Evolutionary conservation across 2,329 filamentous ascomycete species (phyloP), one percentile per base, ranked within the genome.

Genomic region (Parafenestella ontariensis): DNA sequence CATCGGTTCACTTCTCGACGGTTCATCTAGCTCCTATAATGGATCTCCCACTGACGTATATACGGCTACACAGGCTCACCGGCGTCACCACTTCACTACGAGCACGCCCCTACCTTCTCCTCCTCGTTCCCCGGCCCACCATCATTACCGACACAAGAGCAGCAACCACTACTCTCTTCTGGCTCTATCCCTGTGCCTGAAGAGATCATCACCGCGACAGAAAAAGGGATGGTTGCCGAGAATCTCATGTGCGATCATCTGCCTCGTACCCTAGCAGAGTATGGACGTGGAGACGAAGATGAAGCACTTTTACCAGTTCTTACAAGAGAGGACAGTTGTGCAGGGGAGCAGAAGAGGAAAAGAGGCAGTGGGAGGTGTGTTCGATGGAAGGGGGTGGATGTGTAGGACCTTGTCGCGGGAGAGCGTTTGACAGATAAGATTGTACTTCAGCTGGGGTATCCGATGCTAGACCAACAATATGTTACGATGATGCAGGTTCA

Each of bases 181-280:
- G n/a, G n/a, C n/a, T n/a, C n/a, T n/a, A n/a, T n/a, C n/a, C n/a
- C n/a, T n/a, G 31, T 55, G 17, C 49, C 62, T 5, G 49, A 57
- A 11, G 45, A 55, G 6, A 66, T 68, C 28, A 59, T 69, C 44
- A 46, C 46, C 13, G 66, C 65, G 0, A 65, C 65, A 5, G 66
- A 69, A 31, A 61, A 54, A 18, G 66, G 63, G 13, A 67, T 68
- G 65, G 58, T 69, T 11, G 54, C 51, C 13, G 64, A 64, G 44
- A 65, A 64, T 40, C 39, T 62, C 13, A n/a, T 62, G 9, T 56
- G 56, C 21, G 4, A 34, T 8, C 13, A 17, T 18, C 20, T 50
- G 31, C 41, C 56, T 9, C n/a, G n/a, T n/a, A n/a, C n/a, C n/a
- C n/a, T n/a, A n/a, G n/a, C n/a, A n/a, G 10, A 26, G 24, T 9